Base-by-base conservation (phyloP, 164 flowering plant species). In the Stephania japonica region DNA sequence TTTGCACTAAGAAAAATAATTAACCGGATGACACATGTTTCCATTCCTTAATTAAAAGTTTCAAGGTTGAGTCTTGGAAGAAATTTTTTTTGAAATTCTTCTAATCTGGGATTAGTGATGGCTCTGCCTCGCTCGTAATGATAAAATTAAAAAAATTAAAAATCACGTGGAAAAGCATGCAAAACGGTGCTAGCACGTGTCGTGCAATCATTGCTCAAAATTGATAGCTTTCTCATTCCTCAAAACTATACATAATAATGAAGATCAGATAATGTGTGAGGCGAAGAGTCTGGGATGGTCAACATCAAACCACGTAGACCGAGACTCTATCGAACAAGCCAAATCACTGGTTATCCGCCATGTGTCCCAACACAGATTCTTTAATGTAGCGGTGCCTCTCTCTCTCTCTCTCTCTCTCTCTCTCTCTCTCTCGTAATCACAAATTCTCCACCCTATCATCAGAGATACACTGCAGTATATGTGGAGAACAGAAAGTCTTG, bases 301-400 rank as follows among this genome's bases (percentile, higher is more conserved):
- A 63, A 63, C 66, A 63, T 63, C 66, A 63, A 24, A 23, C 66
- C 66, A 63, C 66, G 66, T 63, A 9, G 26, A 24, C 27, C 32
- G 66, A 13, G 66, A 63, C 32, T 23, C 11, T 13, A 24, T 23
- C 26, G 14, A 63, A 63, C 11, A 63, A 63, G 12, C 66, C 66
- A 63, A 61, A 18, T 10, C 25, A 4, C 23, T 14, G 23, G 3
- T n/a, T 18, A 61, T 61, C 64, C 10, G 23, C 64, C 64, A 61
- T 24, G 64, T 61, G 64, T 61, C 64, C 64, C 7, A 61, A 61
- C 13, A 47, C 13, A 16, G 53, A 16, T 11, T 8, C 16, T 2
- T 47, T 47, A 12, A 47, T 11, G 18, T 47, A 0, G 4, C 0
- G 53, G 12, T 47, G 13, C 16, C 53, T 47, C 53, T 47, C 53